Conservation (phyloP, 1,284 basidiomycete species). For the Entoloma clypeatum region DNA sequence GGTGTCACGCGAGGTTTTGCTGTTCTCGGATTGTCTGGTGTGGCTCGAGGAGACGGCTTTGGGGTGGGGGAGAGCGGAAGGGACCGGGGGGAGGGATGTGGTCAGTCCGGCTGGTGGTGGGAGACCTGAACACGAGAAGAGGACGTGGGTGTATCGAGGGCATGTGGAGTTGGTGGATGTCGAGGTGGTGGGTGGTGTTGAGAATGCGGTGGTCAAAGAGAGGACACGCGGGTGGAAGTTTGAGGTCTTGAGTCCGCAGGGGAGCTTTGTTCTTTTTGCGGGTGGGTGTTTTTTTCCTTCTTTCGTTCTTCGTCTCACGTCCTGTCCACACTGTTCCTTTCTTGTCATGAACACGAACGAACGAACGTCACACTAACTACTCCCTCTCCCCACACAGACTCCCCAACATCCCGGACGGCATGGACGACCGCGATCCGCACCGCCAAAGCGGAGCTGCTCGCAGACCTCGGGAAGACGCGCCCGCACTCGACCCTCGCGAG, state of each 20-base stretch:
- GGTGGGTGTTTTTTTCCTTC: slow-evolving; percentile 37
- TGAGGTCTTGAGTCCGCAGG: slow-evolving; percentile 72
- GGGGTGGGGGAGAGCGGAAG: too few species aligned
- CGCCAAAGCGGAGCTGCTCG: slow-evolving; percentile 69
- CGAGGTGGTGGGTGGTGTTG: slow-evolving; percentile 72
- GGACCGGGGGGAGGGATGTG: too few species aligned
- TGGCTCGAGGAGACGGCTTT: too few species aligned
- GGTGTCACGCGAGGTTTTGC: slow-evolving; percentile 67
- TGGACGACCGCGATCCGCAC: slow-evolving; percentile 64
- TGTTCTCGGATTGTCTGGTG: slow-evolving; percentile 79
- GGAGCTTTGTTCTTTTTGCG: slow-evolving; percentile 74
- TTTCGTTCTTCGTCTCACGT: neutral
- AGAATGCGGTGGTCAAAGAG: slow-evolving; percentile 46
- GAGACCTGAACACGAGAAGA: too few species aligned
- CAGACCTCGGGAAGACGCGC: slow-evolving; percentile 61
- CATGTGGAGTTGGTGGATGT: slow-evolving; percentile 68
- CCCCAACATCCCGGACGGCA: slow-evolving; percentile 51
- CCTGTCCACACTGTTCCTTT: neutral
- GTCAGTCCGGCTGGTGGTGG: too few species aligned
- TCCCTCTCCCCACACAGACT: neutral
- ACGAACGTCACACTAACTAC: too few species aligned
- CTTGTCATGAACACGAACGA: too few species aligned
- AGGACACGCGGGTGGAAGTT: slow-evolving; percentile 50
- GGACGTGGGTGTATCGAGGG: slow-evolving; percentile 38
- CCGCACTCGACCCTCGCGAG: slow-evolving; percentile 79